Percentiles rank a stretch among this genome's conserved stretches.
phyloP scores from a whole-genome alignment of 129 eudicot species.

The Calendula officinalis region DNA sequence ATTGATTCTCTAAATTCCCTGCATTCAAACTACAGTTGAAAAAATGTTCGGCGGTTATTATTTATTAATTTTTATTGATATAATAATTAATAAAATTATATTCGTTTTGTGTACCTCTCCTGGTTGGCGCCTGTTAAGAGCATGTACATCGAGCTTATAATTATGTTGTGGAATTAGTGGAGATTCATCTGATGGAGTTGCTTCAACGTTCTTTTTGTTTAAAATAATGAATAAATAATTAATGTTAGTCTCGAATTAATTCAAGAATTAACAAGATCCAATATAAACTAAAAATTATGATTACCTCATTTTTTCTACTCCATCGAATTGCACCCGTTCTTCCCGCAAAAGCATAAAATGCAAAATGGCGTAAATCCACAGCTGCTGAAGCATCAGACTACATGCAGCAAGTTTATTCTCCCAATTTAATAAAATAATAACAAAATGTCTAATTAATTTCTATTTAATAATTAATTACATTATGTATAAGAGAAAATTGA shows the following conservation, averaged over 20 bases:
- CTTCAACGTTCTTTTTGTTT: slow-evolving; percentile 64
- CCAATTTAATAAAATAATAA: neutral
- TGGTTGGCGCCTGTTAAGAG: slow-evolving; percentile 83
- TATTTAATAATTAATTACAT: neutral
- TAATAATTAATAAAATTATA: neutral
- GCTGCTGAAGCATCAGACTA: slow-evolving; percentile 64
- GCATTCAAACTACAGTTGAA: slow-evolving; percentile 75
- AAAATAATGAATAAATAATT: slow-evolving; percentile 4
- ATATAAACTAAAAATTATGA: neutral
- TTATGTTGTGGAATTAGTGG: slow-evolving; percentile 94
- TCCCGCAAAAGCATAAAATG: slow-evolving; percentile 94
- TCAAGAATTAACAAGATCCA: slow-evolving; percentile 7
- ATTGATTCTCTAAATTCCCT: slow-evolving; percentile 96
- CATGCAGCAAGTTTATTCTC: slow-evolving; percentile 24
- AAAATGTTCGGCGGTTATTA: slow-evolving; percentile 18
- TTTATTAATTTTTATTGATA: neutral
- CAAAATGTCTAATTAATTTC: neutral
- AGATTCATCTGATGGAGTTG: slow-evolving; percentile 68
- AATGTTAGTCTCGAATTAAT: slow-evolving; percentile 26
- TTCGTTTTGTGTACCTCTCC: slow-evolving; percentile 72
- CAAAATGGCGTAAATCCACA: slow-evolving; percentile 90
- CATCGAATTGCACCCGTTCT: slow-evolving; percentile 83
- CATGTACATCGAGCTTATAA: slow-evolving; percentile 96
- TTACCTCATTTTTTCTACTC: slow-evolving; percentile 90
- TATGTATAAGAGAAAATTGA: neutral